Conservation (phyloP, 2,329 filamentous ascomycete genomes). For the Ophiostoma himal-ulmi region DNA sequence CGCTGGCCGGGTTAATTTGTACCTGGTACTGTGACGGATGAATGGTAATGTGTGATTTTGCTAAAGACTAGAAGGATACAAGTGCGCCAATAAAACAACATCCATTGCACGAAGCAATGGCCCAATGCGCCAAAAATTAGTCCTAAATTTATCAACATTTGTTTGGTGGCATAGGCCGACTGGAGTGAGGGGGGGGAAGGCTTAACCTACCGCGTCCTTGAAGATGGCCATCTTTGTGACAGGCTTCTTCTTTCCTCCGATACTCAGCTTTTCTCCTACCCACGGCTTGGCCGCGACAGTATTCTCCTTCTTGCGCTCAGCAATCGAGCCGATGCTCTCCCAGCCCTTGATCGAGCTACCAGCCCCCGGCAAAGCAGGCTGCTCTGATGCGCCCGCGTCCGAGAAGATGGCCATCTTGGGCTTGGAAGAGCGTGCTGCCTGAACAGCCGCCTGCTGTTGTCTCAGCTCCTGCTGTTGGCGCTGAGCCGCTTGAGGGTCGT, state of each 20-base stretch:
- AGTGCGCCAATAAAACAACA: constrained; percentile 34
- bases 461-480: constrained; percentile 21
- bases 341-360: constrained; percentile 64
- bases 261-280: constrained; percentile 85
- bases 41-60: constrained; percentile 58
- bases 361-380: constrained; percentile 30
- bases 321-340: constrained; percentile 83
- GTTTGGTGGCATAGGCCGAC: constrained; percentile 30
- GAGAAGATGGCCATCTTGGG: constrained; percentile 89
- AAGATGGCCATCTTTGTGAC: constrained; percentile 85
- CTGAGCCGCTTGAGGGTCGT: constrained; percentile 57
- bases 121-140: constrained; percentile 61
- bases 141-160: constrained; percentile 90
- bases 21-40: constrained; percentile 69
- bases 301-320: constrained; percentile 93
- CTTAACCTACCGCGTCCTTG: constrained; percentile 81
- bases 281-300: constrained; percentile 77
- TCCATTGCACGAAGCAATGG: constrained; percentile 43
- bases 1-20: constrained; percentile 73
- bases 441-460: constrained; percentile 38
- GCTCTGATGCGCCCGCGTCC: constrained; percentile 56
- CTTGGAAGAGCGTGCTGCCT: constrained; percentile 51
- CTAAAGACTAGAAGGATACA: constrained; percentile 49
- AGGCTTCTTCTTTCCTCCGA: constrained; percentile 77
- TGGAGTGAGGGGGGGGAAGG: background rate